A percentile compares a stretch with the other conserved stretches of the same genome.
Conservation (phyloP, 306 rosid species). For the Datisca glomerata region DNA sequence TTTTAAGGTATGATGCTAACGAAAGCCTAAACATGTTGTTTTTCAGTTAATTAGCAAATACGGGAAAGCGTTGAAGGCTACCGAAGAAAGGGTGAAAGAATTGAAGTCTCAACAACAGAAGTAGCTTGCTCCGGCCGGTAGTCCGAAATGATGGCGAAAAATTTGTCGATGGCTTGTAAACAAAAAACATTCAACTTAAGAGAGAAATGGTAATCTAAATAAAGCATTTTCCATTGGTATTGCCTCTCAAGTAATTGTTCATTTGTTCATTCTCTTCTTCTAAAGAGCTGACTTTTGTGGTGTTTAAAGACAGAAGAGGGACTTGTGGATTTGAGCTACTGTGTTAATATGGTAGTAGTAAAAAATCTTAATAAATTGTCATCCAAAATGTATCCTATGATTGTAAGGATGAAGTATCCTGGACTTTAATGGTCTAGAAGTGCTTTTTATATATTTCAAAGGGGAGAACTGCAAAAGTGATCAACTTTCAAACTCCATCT, state of each 20-base stretch:
- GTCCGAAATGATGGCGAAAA: constrained; percentile 6
- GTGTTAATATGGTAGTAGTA: too few relatives aligned
- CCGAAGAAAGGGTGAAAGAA: constrained; percentile 70
- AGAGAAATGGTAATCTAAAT: background rate
- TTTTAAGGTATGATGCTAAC: background rate
- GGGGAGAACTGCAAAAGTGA: too few relatives aligned
- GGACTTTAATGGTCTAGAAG: too few relatives aligned
- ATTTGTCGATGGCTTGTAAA: constrained; percentile 8
- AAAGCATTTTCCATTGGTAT: background rate
- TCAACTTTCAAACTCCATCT: too few relatives aligned
- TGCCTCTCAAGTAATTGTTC: background rate
- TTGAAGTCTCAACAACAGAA: constrained; percentile 56
- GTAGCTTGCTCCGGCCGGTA: constrained; percentile 14
- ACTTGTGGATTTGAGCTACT: too few relatives aligned
- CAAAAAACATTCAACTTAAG: background rate
- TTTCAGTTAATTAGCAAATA: constrained; percentile 61
- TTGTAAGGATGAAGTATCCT: too few relatives aligned
- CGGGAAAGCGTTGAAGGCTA: constrained; percentile 65
- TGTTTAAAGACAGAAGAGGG: too few relatives aligned
- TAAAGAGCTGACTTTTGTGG: background rate
- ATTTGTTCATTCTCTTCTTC: background rate
- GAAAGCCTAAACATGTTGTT: constrained; percentile 2
- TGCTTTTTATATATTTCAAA: too few relatives aligned
- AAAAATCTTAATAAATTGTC: too few relatives aligned
- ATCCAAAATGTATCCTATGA: too few relatives aligned